A percentile compares a stretch with the other conserved stretches of the same genome.
phyloP scores from a whole-genome alignment of 179 eudicot genomes.

The Spergularia azorica region DNA sequence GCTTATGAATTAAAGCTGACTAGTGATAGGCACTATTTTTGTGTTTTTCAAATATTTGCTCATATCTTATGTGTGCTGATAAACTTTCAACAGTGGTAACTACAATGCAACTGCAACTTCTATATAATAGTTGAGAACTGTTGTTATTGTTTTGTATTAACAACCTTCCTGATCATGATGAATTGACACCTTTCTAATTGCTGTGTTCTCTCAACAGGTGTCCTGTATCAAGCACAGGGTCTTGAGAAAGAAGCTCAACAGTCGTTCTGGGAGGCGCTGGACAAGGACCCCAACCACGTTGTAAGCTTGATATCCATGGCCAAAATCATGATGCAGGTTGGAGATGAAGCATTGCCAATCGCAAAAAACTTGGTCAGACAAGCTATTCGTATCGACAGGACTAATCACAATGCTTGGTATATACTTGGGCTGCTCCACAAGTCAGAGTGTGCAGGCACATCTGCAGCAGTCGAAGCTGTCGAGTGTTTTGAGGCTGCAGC shows the following conservation, averaged over 20 bases:
- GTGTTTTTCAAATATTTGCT: neutral
- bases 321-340: slow-evolving; percentile 42
- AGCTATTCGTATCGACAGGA: slow-evolving; percentile 66
- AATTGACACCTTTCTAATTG: slow-evolving; percentile 5
- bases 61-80: neutral
- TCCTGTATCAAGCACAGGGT: slow-evolving; percentile 71
- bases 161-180: neutral
- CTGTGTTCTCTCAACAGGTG: slow-evolving; percentile 38
- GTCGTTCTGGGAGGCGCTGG: slow-evolving; percentile 60
- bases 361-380: slow-evolving; percentile 66
- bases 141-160: neutral
- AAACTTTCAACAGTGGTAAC: neutral
- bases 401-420: slow-evolving; percentile 72
- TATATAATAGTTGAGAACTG: neutral
- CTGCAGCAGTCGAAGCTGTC: slow-evolving; percentile 29
- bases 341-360: slow-evolving; percentile 40
- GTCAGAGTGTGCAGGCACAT: slow-evolving; percentile 41
- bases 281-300: slow-evolving; percentile 67
- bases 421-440: slow-evolving; percentile 66
- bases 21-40: no score
- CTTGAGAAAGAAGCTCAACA: slow-evolving; percentile 56
- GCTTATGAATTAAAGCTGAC: no score
- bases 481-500: slow-evolving; percentile 59
- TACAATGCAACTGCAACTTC: neutral
- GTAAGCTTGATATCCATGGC: slow-evolving; percentile 78